Conservation (phyloP, 208 protist genomes). For the Phytomonas sp. region DNA sequence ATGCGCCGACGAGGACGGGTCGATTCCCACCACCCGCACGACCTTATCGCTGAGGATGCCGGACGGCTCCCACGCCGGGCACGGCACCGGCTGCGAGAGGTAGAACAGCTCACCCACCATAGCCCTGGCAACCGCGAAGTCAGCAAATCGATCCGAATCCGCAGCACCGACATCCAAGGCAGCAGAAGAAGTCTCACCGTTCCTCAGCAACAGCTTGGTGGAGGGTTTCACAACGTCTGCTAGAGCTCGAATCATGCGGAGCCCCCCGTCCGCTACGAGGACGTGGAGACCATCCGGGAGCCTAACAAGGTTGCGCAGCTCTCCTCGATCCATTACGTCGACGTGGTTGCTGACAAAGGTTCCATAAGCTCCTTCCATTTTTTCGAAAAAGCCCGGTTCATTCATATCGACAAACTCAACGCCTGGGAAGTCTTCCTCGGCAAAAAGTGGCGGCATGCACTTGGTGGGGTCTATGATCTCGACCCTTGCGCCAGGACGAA, state of each 20-base stretch:
- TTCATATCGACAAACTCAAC: slow-evolving; percentile 74
- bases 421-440: slow-evolving; percentile 74
- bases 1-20: slow-evolving; percentile 34
- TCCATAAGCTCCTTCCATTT: slow-evolving; percentile 68
- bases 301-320: slow-evolving; percentile 78
- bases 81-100: slow-evolving; percentile 48
- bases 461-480: slow-evolving; percentile 67
- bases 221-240: slow-evolving; percentile 30
- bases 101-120: slow-evolving; percentile 61
- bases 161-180: no score
- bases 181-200: neutral
- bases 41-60: slow-evolving; percentile 51
- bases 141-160: slow-evolving; percentile 7
- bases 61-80: slow-evolving; percentile 12
- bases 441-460: slow-evolving; percentile 65
- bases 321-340: slow-evolving; percentile 73
- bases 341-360: slow-evolving; percentile 83
- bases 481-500: slow-evolving; percentile 54
- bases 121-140: slow-evolving; percentile 29
- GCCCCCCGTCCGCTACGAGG: slow-evolving; percentile 74
- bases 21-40: slow-evolving; percentile 43
- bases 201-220: slow-evolving; percentile 18
- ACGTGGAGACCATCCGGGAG: slow-evolving; percentile 72
- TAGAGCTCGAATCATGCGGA: slow-evolving; percentile 66
- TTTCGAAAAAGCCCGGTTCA: slow-evolving; percentile 26